phyloP scores from a whole-genome alignment of 2,329 filamentous ascomycete genomes.

The Calonectria montana region DNA sequence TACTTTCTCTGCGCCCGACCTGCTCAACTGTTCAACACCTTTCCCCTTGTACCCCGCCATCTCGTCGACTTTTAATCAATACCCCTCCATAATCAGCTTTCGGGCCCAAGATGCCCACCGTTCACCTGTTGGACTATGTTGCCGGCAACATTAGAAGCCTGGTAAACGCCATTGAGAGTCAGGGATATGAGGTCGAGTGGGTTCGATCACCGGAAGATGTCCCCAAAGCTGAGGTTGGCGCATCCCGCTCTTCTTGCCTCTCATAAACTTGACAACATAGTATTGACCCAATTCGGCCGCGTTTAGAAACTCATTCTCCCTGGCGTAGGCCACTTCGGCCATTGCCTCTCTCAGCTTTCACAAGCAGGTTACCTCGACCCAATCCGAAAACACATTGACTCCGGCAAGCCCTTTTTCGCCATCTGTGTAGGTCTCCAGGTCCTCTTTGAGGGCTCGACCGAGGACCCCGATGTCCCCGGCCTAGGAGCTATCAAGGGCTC shows the following conservation, averaged over 20 bases:
- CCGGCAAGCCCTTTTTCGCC: slow-evolving; percentile 97
- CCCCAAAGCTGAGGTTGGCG: slow-evolving; percentile 80
- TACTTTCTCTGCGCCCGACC: not conserved
- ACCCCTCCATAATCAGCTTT: slow-evolving; percentile 19
- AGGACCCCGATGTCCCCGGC: slow-evolving; percentile 78
- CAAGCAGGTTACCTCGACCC: slow-evolving; percentile 86
- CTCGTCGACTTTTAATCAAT: slow-evolving; percentile 17
- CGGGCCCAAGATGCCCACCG: slow-evolving; percentile 73
- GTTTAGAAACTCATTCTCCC: slow-evolving; percentile 90
- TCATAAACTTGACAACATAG: not conserved
- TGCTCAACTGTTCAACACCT: not conserved
- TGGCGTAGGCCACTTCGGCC: slow-evolving; percentile 96
- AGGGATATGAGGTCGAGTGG: slow-evolving; percentile 95
- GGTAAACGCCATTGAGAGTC: slow-evolving; percentile 96
- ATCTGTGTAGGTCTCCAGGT: slow-evolving; percentile 97
- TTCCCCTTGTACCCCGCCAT: slow-evolving; percentile 8
- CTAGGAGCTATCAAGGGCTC: slow-evolving; percentile 78
- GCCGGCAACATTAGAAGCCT: slow-evolving; percentile 96
- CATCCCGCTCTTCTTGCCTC: not conserved
- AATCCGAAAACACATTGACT: slow-evolving; percentile 82
- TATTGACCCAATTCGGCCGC: not conserved
- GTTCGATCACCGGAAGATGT: slow-evolving; percentile 87
- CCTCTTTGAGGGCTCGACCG: slow-evolving; percentile 86
- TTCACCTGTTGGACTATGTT: slow-evolving; percentile 87
- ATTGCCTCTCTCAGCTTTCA: slow-evolving; percentile 88